Percentiles rank a stretch among this genome's conserved stretches.
phyloP scores from a whole-genome alignment of 768 basidiomycete genomes.

The Hygrophoropsis aurantiaca region DNA sequence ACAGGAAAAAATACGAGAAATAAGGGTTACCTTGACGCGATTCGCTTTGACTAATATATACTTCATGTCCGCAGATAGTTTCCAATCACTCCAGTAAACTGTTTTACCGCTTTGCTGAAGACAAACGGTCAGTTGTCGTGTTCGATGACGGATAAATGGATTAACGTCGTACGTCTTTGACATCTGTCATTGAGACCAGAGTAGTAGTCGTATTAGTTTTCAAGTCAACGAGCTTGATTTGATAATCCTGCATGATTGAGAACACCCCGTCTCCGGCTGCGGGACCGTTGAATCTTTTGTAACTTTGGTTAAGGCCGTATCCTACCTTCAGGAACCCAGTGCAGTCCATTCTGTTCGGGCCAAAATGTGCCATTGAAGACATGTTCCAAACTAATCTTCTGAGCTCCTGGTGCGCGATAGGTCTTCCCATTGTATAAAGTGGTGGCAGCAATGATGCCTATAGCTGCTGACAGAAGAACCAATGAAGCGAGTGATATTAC shows the following conservation, averaged over 20 bases:
- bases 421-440: constrained; percentile 59
- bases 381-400: constrained; percentile 83
- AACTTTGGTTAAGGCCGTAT: not conserved
- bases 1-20: constrained; percentile 4
- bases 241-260: constrained; percentile 57
- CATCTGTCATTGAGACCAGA: constrained; percentile 56
- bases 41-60: constrained; percentile 82
- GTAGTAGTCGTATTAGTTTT: constrained; percentile 66
- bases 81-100: constrained; percentile 63
- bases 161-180: constrained; percentile 60
- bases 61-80: constrained; percentile 88
- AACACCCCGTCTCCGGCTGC: constrained; percentile 94
- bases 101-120: constrained; percentile 53
- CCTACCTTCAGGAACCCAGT: constrained; percentile 93
- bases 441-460: constrained; percentile 78
- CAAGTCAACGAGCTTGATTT: constrained; percentile 80
- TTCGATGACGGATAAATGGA: not conserved
- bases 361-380: constrained; percentile 90
- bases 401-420: constrained; percentile 51
- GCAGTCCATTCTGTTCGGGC: constrained; percentile 44
- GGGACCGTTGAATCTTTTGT: constrained; percentile 9
- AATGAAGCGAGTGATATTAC: constrained; percentile 60
- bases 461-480: constrained; percentile 58
- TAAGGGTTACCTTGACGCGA: constrained; percentile 56
- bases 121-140: constrained; percentile 4